Conservation (phyloP, 2,329 filamentous ascomycete genomes). For the Parafenestella ontariensis region DNA sequence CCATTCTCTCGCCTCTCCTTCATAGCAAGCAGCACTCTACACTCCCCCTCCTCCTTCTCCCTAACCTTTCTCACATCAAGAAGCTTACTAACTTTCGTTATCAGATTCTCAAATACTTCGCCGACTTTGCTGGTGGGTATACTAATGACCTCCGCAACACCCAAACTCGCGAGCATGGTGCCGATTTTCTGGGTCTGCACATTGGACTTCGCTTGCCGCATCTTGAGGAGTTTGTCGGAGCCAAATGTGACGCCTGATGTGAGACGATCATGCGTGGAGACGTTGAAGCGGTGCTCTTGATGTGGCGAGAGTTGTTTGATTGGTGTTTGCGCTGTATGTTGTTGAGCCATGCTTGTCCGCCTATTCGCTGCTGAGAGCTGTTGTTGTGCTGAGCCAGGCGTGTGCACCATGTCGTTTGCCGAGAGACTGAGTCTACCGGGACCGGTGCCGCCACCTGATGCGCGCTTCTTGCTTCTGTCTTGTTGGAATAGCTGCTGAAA, state of each 20-base stretch:
- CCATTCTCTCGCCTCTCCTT: slow-evolving; percentile 33
- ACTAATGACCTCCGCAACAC: slow-evolving; percentile 71
- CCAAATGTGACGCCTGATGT: slow-evolving; percentile 89
- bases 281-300: slow-evolving; percentile 81
- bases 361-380: slow-evolving; percentile 41
- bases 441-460: slow-evolving; percentile 36
- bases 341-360: slow-evolving; percentile 46
- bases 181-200: slow-evolving; percentile 78
- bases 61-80: slow-evolving; percentile 76
- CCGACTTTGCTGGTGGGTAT: slow-evolving; percentile 79
- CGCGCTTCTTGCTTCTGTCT: slow-evolving; percentile 90
- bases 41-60: slow-evolving; percentile 78
- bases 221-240: slow-evolving; percentile 79
- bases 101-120: slow-evolving; percentile 73
- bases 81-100: slow-evolving; percentile 71
- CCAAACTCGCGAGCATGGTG: slow-evolving; percentile 74
- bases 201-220: slow-evolving; percentile 77
- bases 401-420: slow-evolving; percentile 46
- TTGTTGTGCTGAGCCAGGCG: slow-evolving; percentile 39
- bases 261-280: slow-evolving; percentile 84
- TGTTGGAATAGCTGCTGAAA: slow-evolving; percentile 81
- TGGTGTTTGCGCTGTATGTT: slow-evolving; percentile 49
- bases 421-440: slow-evolving; percentile 49
- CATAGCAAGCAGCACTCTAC: slow-evolving; percentile 47
- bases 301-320: slow-evolving; percentile 67